A percentile compares a stretch with the other conserved stretches of the same genome.
Conservation (phyloP, 352 stramenopile genomes). For the Plasmopara muralis region DNA sequence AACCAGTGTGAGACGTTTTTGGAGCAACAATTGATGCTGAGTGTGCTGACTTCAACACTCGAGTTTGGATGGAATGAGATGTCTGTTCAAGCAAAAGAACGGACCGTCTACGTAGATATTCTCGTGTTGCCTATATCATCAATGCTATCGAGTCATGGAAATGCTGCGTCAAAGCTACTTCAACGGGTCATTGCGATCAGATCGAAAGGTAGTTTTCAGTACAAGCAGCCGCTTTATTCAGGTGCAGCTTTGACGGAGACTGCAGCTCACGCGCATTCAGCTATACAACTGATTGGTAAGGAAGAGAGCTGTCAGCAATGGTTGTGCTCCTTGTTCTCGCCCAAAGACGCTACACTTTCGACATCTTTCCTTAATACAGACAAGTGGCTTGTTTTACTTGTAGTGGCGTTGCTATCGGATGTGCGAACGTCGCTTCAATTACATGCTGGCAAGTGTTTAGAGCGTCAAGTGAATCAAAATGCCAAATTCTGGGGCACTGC, state of each 20-base stretch:
- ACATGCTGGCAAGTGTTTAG: slow-evolving; percentile 25
- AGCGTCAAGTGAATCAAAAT: slow-evolving; percentile 28
- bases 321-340: slow-evolving; percentile 35
- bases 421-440: slow-evolving; percentile 18
- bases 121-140: slow-evolving; percentile 51
- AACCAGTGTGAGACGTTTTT: slow-evolving; percentile 17
- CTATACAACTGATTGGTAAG: slow-evolving; percentile 28
- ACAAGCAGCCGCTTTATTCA: background rate
- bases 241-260: slow-evolving; percentile 13
- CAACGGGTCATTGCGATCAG: slow-evolving; percentile 32
- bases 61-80: slow-evolving; percentile 13
- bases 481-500: slow-evolving; percentile 30
- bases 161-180: slow-evolving; percentile 29
- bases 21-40: slow-evolving; percentile 44
- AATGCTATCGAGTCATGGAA: slow-evolving; percentile 30
- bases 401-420: slow-evolving; percentile 38
- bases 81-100: background rate
- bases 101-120: slow-evolving; percentile 48
- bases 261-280: slow-evolving; percentile 23
- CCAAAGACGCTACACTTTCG: background rate
- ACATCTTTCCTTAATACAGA: slow-evolving; percentile 8
- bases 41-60: slow-evolving; percentile 24
- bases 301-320: slow-evolving; percentile 20
- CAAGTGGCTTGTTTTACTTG: slow-evolving; percentile 28
- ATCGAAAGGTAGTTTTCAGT: slow-evolving; percentile 15